A percentile compares a stretch with the other conserved stretches of the same genome.
Evolutionary conservation across 2,329 filamentous ascomycete species (phyloP).

Genomic region (Coniochaeta pulveracea): DNA sequence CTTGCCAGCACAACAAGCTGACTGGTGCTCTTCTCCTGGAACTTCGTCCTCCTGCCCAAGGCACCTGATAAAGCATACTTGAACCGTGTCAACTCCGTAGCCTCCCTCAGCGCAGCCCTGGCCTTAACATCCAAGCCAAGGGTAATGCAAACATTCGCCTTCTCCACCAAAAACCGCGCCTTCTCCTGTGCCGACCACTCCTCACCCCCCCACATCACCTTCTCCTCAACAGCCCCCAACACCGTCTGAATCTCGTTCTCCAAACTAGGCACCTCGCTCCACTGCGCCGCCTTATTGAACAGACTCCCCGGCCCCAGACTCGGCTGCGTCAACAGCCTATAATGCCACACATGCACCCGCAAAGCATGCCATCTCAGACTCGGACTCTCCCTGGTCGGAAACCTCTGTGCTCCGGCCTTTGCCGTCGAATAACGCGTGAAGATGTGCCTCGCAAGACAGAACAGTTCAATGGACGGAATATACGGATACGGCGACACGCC

Average conservation of each 20-base stretch:
- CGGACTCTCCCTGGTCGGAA: constrained; percentile 16
- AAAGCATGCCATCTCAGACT: constrained; percentile 52
- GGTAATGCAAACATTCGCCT: constrained; percentile 72
- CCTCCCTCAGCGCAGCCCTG: constrained; percentile 55
- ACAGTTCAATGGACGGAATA: constrained; percentile 73
- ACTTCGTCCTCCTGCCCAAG: constrained; percentile 75
- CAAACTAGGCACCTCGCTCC: constrained; percentile 47
- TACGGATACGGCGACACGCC: constrained; percentile 79
- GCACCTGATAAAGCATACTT: constrained; percentile 75
- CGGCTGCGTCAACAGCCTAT: constrained; percentile 47
- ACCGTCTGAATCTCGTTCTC: constrained; percentile 34
- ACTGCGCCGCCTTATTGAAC: constrained; percentile 44
- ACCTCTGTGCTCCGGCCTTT: constrained; percentile 13
- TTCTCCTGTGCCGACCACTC: constrained; percentile 36
- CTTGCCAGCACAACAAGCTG: constrained; percentile 86
- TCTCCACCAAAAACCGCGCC: constrained; percentile 68
- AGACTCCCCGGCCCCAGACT: constrained; percentile 40
- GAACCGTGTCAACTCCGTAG: constrained; percentile 57
- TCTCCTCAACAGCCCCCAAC: constrained; percentile 27
- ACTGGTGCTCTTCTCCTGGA: constrained; percentile 68
- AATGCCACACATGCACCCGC: constrained; percentile 61
- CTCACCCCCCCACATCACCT: constrained; percentile 19
- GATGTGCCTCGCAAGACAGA: constrained; percentile 56
- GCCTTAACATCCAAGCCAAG: constrained; percentile 74
- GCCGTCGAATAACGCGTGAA: constrained; percentile 18